Percentiles rank a stretch among this genome's conserved stretches.
Conservation (phyloP, 257 asterid genomes). For the Solanum bulbocastanum region DNA sequence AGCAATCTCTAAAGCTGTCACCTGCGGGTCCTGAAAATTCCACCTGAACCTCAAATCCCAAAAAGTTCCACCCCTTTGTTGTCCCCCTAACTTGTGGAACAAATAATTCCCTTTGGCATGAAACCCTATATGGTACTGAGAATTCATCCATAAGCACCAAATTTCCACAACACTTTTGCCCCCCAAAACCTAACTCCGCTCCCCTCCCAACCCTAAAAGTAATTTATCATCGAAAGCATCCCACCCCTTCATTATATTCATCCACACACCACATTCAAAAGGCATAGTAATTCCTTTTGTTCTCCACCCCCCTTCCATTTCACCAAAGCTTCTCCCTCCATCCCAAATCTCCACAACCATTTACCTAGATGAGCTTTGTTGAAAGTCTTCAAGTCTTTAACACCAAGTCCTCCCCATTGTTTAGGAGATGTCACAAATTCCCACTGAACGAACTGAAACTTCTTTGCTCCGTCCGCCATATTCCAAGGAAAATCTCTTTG, state of each 20-base stretch:
- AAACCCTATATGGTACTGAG: background rate
- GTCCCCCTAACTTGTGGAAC: background rate
- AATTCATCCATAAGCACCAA: background rate
- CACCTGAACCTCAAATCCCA: background rate
- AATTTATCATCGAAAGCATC: background rate
- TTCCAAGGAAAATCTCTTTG: background rate
- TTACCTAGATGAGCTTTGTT: background rate
- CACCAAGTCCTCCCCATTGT: background rate
- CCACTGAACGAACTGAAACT: background rate
- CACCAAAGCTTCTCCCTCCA: background rate
- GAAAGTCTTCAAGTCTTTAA: background rate
- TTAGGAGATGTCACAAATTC: background rate
- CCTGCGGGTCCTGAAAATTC: background rate
- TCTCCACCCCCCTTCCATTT: background rate
- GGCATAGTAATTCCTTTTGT: background rate
- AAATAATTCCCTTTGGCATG: background rate
- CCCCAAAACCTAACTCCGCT: background rate
- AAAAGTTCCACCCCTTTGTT: background rate
- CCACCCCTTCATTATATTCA: background rate
- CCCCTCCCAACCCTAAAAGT: background rate
- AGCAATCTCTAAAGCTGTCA: background rate
- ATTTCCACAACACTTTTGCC: background rate
- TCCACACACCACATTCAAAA: background rate
- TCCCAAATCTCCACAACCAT: background rate
- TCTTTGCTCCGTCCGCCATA: background rate